Evolutionary conservation across 371 early-diverging fungal genomes (phyloP), one percentile per base, ranked within the genome.

Genomic region (Rhizomucor pusillus): DNA sequence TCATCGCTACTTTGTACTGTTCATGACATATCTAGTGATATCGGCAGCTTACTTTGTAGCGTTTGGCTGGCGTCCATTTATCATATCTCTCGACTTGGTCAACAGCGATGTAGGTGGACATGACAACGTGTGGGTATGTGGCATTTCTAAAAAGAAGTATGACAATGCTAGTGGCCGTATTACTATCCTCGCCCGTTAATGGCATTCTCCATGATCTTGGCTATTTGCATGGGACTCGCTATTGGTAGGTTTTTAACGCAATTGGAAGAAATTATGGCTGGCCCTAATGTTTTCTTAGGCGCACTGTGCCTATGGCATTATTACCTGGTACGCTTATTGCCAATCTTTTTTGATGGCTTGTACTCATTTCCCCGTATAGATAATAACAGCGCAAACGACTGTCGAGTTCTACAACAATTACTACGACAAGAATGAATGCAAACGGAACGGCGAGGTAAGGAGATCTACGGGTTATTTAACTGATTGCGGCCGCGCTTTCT

Each of bases 1-100:
- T 65, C 90, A 92, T 66, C 79, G 91, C 5, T 90, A 88, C 70
- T 92, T 92, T 71, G 69, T 84, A 43, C 71, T 92, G 52, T 92
- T 92, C 54, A 78, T 91, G 74, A 75, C 84, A 10, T 87, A 88
- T 57, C 56, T 89, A 52, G 65, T 82, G 2, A 22, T 84, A 12
- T 81, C 80, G 6, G 82, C 85, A 22, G 39, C 69, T 3, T 90
- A 89, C 69, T 92, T 82, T 70, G 77, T 77, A 14, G 13, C 69
- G n/a, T 73, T 79, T 66, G 75, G 74, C 34, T 79, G 75, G 73
- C 62, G 73, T 44, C 79, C 84, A 1, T 85, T 86, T 59, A 62
- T 81, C 47, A 25, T 77, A 0, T 72, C 81, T 12, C 55, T 85
- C 22, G 82, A 82, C 52, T 53, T 73, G 22, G 67, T 65, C 6